These are phyloP conservation scores for Xenosphaeropsis pyriputrescens DNA, from an alignment of 2,329 filamentous ascomycete species.

Conservation along the genomic window DNA sequence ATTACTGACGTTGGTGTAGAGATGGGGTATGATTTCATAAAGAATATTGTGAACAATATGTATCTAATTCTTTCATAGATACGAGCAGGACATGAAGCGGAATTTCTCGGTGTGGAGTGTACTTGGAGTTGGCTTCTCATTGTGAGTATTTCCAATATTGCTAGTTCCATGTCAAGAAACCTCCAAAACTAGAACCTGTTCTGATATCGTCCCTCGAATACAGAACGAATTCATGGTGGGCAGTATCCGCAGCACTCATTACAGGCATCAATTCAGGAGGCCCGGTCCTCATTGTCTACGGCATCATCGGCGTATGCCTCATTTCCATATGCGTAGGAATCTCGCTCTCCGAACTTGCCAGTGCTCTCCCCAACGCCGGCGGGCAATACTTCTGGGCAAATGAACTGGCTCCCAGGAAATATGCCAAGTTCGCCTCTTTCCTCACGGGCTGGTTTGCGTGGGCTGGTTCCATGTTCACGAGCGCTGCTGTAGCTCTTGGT, in stretches of 20 bases:
- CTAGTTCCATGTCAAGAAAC: too few relatives aligned
- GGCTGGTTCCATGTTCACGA: conserved; percentile 37
- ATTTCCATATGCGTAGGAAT: conserved; percentile 25
- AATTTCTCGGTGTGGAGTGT: conserved; percentile 26
- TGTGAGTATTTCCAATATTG: conserved; percentile 3
- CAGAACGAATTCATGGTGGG: conserved; percentile 25
- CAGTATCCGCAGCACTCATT: conserved; percentile 14
- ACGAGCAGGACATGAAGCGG: conserved; percentile 21
- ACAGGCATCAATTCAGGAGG: conserved; percentile 27
- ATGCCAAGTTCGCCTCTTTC: conserved; percentile 22
- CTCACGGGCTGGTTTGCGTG: conserved; percentile 32
- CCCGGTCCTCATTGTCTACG: conserved; percentile 23
- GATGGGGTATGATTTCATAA: conserved; percentile 10
- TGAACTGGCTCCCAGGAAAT: conserved; percentile 22
- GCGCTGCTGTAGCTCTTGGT: conserved; percentile 32
- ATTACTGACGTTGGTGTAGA: conserved; percentile 1
- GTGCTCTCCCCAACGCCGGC: conserved; percentile 24
- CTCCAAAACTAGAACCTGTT: too few relatives aligned
- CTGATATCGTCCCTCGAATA: too few relatives aligned
- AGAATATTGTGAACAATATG: too few relatives aligned
- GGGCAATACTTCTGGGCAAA: conserved; percentile 29
- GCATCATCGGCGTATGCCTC: conserved; percentile 23
- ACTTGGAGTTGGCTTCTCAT: conserved; percentile 26
- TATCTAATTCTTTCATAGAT: neutral
- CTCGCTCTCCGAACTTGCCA: conserved; percentile 25